These are phyloP conservation scores for Casaregolazyma lundiana DNA, from an alignment of 1,139 yeast species.

Conservation along the genomic window DNA sequence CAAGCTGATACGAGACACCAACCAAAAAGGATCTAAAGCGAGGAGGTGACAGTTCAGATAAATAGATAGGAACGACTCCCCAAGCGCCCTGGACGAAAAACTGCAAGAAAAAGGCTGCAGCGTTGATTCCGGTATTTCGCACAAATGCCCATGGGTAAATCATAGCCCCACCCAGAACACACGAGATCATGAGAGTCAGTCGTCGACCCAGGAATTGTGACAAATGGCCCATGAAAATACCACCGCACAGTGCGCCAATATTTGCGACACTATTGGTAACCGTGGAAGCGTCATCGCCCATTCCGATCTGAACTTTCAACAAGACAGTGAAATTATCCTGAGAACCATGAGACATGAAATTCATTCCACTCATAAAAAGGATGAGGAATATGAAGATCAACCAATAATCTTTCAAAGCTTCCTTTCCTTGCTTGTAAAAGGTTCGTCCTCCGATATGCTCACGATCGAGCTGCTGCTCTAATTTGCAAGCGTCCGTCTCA, in stretches of 20 bases:
- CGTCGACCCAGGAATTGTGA: slow-evolving; percentile 61
- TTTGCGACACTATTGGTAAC: slow-evolving; percentile 68
- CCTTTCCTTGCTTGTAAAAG: slow-evolving; percentile 26
- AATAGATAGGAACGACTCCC: slow-evolving; percentile 79
- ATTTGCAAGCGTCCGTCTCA: slow-evolving; percentile 55
- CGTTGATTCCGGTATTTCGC: slow-evolving; percentile 53
- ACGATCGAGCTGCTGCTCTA: slow-evolving; percentile 25
- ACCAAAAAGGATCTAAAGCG: slow-evolving; percentile 67
- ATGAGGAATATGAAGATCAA: slow-evolving; percentile 46
- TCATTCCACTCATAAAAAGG: slow-evolving; percentile 58
- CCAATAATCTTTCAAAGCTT: slow-evolving; percentile 35
- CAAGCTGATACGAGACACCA: slow-evolving; percentile 77
- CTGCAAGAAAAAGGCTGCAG: slow-evolving; percentile 75
- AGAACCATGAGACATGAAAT: slow-evolving; percentile 68
- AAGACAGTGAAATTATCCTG: slow-evolving; percentile 71
- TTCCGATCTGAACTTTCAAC: slow-evolving; percentile 50
- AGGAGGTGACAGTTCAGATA: slow-evolving; percentile 75
- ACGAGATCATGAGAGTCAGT: slow-evolving; percentile 51
- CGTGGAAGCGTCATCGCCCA: slow-evolving; percentile 49
- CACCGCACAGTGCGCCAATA: slow-evolving; percentile 65
- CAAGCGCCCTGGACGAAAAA: slow-evolving; percentile 83
- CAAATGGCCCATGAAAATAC: slow-evolving; percentile 56
- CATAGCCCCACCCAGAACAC: slow-evolving; percentile 62
- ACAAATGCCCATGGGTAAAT: slow-evolving; percentile 73
- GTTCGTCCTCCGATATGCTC: slow-evolving; percentile 23